Evolutionary conservation across 805 yeast species (phyloP).

Genomic region (Ogataea philodendri): DNA sequence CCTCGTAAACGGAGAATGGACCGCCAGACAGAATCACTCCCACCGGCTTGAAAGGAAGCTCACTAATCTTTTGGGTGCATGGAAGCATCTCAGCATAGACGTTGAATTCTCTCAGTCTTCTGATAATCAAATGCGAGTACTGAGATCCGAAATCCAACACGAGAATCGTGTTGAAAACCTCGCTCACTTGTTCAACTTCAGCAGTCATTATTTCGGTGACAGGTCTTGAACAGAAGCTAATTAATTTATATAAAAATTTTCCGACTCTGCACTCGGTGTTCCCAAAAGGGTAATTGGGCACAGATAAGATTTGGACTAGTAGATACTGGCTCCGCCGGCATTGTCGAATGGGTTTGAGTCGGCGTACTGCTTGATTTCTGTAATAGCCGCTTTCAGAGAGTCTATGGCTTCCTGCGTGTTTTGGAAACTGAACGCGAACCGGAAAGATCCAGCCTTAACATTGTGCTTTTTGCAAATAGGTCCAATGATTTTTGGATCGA

Average conservation of each 20-base stretch:
- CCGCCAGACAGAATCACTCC: slow-evolving; percentile 97
- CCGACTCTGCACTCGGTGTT: slow-evolving; percentile 12
- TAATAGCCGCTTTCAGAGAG: slow-evolving; percentile 52
- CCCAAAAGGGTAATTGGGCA: slow-evolving; percentile 9
- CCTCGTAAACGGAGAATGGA: slow-evolving; percentile 95
- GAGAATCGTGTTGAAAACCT: slow-evolving; percentile 92
- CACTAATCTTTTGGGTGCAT: slow-evolving; percentile 95
- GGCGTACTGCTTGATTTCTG: slow-evolving; percentile 56
- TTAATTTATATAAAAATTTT: slow-evolving; percentile 12
- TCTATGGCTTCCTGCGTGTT: slow-evolving; percentile 53
- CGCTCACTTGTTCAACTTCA: slow-evolving; percentile 60
- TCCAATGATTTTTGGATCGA: slow-evolving; percentile 46
- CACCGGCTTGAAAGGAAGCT: slow-evolving; percentile 89
- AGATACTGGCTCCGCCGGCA: slow-evolving; percentile 3
- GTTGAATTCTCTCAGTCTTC: slow-evolving; percentile 96
- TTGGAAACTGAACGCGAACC: slow-evolving; percentile 82
- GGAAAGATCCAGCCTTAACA: slow-evolving; percentile 64
- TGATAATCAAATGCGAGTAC: slow-evolving; percentile 93
- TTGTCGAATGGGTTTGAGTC: slow-evolving; percentile 45
- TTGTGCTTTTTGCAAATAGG: slow-evolving; percentile 51
- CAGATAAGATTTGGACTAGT: slow-evolving; percentile 7
- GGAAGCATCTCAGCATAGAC: slow-evolving; percentile 99
- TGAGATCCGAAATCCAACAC: slow-evolving; percentile 98
- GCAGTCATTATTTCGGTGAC: slow-evolving; percentile 4
- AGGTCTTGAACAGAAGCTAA: background rate